These are phyloP conservation scores for Teratosphaeria viscida DNA, from an alignment of 2,329 filamentous ascomycete genomes.

Conservation along the genomic window DNA sequence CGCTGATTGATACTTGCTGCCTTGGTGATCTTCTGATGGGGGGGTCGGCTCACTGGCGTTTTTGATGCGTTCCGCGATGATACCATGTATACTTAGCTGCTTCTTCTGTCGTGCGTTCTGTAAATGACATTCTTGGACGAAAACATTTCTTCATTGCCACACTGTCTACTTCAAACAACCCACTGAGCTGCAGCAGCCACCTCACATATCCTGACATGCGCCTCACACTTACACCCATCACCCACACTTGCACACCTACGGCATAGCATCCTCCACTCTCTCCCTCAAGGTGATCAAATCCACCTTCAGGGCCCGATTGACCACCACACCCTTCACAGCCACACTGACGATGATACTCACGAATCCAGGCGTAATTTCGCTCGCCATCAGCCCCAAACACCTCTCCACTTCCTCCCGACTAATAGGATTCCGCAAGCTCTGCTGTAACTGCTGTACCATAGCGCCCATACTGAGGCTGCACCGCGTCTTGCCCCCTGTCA, in stretches of 20 bases:
- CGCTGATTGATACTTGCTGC: background rate
- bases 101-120: background rate
- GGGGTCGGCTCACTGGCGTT: background rate
- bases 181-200: background rate
- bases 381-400: slow-evolving; percentile 33
- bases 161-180: background rate
- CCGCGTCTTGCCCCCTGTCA: slow-evolving; percentile 28
- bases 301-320: slow-evolving; percentile 23
- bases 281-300: slow-evolving; percentile 16
- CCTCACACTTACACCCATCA: background rate
- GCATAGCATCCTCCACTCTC: slow-evolving; percentile 13
- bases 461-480: slow-evolving; percentile 35
- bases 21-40: background rate
- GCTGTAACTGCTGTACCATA: slow-evolving; percentile 33
- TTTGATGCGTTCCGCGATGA: background rate
- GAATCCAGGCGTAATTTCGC: slow-evolving; percentile 35
- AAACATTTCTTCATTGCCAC: background rate
- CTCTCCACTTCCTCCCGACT: slow-evolving; percentile 34
- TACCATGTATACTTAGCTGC: background rate
- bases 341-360: slow-evolving; percentile 30
- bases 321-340: slow-evolving; percentile 33
- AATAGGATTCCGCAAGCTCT: slow-evolving; percentile 36
- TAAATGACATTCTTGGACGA: background rate
- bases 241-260: background rate
- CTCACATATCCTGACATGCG: background rate